A percentile compares a stretch with the other conserved stretches of the same genome.
These are phyloP conservation scores for Ehretia macrophylla DNA, from an alignment of 257 asterid species.

Conservation along the genomic window DNA sequence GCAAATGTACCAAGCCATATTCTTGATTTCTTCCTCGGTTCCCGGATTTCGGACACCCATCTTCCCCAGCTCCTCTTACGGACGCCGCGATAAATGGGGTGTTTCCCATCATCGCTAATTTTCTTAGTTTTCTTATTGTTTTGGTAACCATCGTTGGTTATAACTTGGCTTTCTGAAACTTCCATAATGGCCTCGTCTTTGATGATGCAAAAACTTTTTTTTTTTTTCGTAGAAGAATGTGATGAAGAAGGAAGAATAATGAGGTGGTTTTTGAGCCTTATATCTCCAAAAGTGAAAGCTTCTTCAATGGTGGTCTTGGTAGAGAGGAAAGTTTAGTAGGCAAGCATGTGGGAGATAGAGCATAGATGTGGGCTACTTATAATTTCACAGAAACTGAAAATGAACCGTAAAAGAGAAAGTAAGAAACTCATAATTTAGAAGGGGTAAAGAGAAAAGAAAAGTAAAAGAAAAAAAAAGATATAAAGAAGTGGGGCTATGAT, in stretches of 20 bases:
- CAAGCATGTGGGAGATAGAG: background rate
- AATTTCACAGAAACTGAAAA: background rate
- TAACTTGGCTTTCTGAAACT: background rate
- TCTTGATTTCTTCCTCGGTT: constrained; percentile 48
- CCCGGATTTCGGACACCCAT: constrained; percentile 55
- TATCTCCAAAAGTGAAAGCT: no score
- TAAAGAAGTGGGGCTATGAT: background rate
- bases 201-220: no score
- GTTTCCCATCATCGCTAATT: constrained; percentile 6
- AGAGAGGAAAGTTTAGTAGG: background rate
- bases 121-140: background rate
- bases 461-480: background rate
- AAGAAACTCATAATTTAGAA: background rate
- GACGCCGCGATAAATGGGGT: constrained; percentile 49
- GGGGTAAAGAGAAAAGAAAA: background rate
- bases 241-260: no score
- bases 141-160: background rate
- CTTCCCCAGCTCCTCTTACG: constrained; percentile 57
- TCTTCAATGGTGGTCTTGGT: background rate
- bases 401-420: background rate
- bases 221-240: no score
- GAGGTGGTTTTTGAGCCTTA: no score
- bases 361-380: background rate
- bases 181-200: background rate
- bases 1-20: constrained; percentile 48